Base-by-base conservation (phyloP, 208 protist species). In the Leishmania major region DNA sequence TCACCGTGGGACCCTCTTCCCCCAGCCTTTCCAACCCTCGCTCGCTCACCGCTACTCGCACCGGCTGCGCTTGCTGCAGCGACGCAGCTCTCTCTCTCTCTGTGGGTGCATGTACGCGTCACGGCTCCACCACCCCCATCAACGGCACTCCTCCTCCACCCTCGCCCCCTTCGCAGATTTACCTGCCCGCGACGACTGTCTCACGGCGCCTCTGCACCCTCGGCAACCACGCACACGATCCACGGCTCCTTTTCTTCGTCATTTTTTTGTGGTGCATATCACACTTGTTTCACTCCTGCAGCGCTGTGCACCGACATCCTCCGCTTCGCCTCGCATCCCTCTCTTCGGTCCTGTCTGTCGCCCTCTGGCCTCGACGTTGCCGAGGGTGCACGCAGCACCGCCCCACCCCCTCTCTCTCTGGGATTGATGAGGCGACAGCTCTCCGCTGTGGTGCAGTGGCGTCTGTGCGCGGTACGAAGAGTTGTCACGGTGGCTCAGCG, bases 351-450 rank as follows among this genome's bases (percentile, higher is more conserved):
- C 22, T 40, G 3, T 3, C 37, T 71, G 3, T 47, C 35, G 28
- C 25, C 55, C 55, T 28, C 55, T 28, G 22, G 10, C 5, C 55
- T 60, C 22, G 55, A 60, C 55, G 55, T 28, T 60, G 55, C 25
- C 22, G 62, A 67, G 25, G 6, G 28, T 3, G 10, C 11, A 40
- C 25, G n/a, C 62, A 40, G 62, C 28, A 15, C 31, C 66, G 19
- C 37, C 19, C 35, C 25, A 1, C 37, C 37, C 37, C 43, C 66
- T 17, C 22, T 72, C n/a, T 22, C 40, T 49, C 19, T 53, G 28
- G 51, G 45, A 74, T 74, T 31, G 7, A 77, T 77, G 72, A 51
- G 35, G 40, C 72, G 72, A 43, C 51, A 40, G 47, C n/a, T 60
- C 49, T 62, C 49, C n/a, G 47, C 43, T 35, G 49, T 37, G 7